A percentile compares a stretch with the other conserved stretches of the same genome.
phyloP scores from a whole-genome alignment of 192 early-diverging fungal genomes.

The Geranomyces michiganensis region DNA sequence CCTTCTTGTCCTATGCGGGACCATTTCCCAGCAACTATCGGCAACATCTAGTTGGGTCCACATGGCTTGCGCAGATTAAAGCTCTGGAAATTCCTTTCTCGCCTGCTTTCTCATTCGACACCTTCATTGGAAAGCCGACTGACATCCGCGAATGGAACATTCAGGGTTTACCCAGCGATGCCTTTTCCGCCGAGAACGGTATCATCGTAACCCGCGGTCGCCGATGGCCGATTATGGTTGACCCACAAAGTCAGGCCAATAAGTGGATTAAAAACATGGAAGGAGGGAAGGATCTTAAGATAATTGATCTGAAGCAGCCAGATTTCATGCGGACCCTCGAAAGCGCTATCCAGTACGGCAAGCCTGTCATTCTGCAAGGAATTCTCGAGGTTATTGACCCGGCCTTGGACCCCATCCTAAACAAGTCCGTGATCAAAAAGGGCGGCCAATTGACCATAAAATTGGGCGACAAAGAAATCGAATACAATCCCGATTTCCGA shows the following conservation, averaged over 20 bases:
- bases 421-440: slow-evolving; percentile 63
- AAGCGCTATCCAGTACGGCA: slow-evolving; percentile 60
- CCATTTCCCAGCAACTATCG: slow-evolving; percentile 65
- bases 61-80: slow-evolving; percentile 63
- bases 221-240: slow-evolving; percentile 65
- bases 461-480: slow-evolving; percentile 64
- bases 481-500: slow-evolving; percentile 64
- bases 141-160: slow-evolving; percentile 67
- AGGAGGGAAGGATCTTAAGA: slow-evolving; percentile 54
- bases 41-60: slow-evolving; percentile 43
- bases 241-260: slow-evolving; percentile 66
- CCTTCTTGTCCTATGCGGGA: slow-evolving; percentile 63
- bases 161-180: slow-evolving; percentile 61
- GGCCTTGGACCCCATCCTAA: slow-evolving; percentile 58
- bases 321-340: slow-evolving; percentile 62
- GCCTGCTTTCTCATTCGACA: slow-evolving; percentile 56
- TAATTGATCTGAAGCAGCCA: slow-evolving; percentile 61
- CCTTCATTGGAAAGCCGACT: slow-evolving; percentile 60
- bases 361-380: slow-evolving; percentile 61
- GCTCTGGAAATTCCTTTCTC: slow-evolving; percentile 58
- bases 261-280: slow-evolving; percentile 70
- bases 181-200: slow-evolving; percentile 64
- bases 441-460: slow-evolving; percentile 56
- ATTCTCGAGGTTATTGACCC: slow-evolving; percentile 60
- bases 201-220: slow-evolving; percentile 62